Evolutionary conservation across 2,329 filamentous ascomycete genomes (phyloP), one percentile per base, ranked within the genome.

Genomic region (Lachnum nothofagi): DNA sequence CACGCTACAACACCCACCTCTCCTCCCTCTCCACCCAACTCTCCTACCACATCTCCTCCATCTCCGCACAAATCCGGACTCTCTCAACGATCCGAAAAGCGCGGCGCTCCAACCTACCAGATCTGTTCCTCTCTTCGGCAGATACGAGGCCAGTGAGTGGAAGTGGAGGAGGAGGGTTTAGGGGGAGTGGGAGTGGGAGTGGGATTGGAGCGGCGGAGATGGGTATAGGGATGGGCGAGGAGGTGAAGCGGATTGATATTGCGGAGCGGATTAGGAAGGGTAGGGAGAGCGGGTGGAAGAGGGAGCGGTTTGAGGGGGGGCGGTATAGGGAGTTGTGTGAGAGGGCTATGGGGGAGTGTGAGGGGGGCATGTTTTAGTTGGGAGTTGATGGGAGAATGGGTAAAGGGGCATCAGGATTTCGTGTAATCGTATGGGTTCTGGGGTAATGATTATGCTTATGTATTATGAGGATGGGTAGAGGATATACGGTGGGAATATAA

Each of bases 301-400:
- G 56, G 31, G 49, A 57, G 38, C 46, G 62, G 4, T 64, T 62
- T 42, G 52, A 61, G 51, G 48, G 46, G 0, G 44, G 45, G 25
- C 50, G 58, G 29, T 64, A 62, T 51, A 42, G 52, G 34, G 33
- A 43, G n/a, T 48, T 65, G 22, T 61, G 60, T 38, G 56, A 63
- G 42, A 55, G 45, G 24, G 61, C 55, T 2, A 41, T 63, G 22
- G 31, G 10, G 2, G 60, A 64, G 42, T 19, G 60, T 34, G 45
- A 49, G 9, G 47, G 50, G 2, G 34, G 34, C 10, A 10, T 22
- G 9, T 37, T 37, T 10, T 33, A 33, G 29, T 12, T 33, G 5
- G 31, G 31, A n/a, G n/a, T n/a, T n/a, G n/a, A n/a, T n/a, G n/a
- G n/a, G n/a, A n/a, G n/a, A n/a, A n/a, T n/a, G n/a, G n/a, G n/a